Conservation (phyloP, 352 stramenopile species). For the Globisporangium polare region DNA sequence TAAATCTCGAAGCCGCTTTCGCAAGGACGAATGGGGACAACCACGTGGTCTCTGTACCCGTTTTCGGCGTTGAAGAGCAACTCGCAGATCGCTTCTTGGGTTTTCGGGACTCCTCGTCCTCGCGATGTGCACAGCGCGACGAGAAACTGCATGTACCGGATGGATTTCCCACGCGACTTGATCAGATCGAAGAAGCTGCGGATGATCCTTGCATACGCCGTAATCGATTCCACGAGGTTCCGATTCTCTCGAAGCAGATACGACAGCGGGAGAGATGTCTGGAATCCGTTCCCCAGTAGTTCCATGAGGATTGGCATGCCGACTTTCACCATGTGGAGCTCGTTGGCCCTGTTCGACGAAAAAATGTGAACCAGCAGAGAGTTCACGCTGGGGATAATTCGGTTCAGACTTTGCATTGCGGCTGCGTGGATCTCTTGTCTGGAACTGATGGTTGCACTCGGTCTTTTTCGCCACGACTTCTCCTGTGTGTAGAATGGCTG, state of each 20-base stretch:
- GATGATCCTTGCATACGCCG: constrained; percentile 51
- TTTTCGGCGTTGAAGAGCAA: constrained; percentile 56
- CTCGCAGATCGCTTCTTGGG: constrained; percentile 69
- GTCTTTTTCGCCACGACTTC: constrained; percentile 27
- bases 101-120: constrained; percentile 59
- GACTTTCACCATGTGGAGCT: constrained; percentile 50
- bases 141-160: constrained; percentile 75
- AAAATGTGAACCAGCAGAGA: constrained; percentile 61
- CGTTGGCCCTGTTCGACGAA: constrained; percentile 47
- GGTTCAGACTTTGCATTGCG: constrained; percentile 53
- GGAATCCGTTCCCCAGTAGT: constrained; percentile 67
- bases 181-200: constrained; percentile 75
- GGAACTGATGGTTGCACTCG: constrained; percentile 11
- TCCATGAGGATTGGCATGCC: constrained; percentile 68
- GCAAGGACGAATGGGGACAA: constrained; percentile 46
- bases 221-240: constrained; percentile 73
- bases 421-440: constrained; percentile 27
- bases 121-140: constrained; percentile 61
- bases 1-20: constrained; percentile 54
- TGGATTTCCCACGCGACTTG: constrained; percentile 55
- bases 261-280: constrained; percentile 61
- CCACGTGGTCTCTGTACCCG: constrained; percentile 49
- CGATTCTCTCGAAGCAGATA: constrained; percentile 66
- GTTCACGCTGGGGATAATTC: constrained; percentile 55
- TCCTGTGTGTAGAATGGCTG: constrained; percentile 22